phyloP scores from a whole-genome alignment of 2,329 filamentous ascomycete genomes.

The Alternaria conjuncta region DNA sequence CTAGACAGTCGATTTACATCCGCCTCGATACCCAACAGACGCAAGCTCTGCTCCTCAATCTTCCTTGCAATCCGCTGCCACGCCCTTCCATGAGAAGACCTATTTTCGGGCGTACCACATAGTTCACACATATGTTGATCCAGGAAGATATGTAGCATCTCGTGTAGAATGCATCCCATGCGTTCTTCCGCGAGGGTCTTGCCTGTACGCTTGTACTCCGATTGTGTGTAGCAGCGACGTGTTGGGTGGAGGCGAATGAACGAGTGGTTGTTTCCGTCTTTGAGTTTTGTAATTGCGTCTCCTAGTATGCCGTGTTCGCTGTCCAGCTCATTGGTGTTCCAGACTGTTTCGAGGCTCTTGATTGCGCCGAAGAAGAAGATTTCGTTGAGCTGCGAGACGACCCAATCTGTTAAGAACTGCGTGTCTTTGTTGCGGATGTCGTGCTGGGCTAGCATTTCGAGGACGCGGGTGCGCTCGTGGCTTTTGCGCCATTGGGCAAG shows the following conservation, averaged over 20 bases:
- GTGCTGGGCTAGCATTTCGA: too few relatives aligned
- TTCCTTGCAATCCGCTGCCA: not conserved
- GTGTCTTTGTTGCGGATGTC: too few relatives aligned
- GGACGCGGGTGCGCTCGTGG: too few relatives aligned
- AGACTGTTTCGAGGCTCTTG: too few relatives aligned
- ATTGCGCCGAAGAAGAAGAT: too few relatives aligned
- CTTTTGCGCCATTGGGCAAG: too few relatives aligned
- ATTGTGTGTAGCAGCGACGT: not conserved
- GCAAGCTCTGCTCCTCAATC: not conserved
- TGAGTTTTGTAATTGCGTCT: not conserved
- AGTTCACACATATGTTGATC: not conserved
- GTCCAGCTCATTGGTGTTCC: too few relatives aligned
- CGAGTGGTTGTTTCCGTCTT: not conserved
- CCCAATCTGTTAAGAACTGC: too few relatives aligned
- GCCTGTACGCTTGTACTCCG: not conserved
- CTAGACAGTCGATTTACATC: not conserved
- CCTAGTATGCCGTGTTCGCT: too few relatives aligned
- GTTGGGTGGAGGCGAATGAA: not conserved
- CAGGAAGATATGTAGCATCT: not conserved
- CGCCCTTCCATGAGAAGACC: not conserved
- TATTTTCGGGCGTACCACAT: not conserved
- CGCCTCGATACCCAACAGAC: not conserved
- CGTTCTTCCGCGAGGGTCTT: not conserved
- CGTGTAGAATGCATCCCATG: not conserved
- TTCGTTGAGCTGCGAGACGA: too few relatives aligned